Percentiles rank a stretch among this genome's conserved stretches.
Conservation (phyloP, 2,329 filamentous ascomycete species). For the Teratosphaeriaceae sp. region DNA sequence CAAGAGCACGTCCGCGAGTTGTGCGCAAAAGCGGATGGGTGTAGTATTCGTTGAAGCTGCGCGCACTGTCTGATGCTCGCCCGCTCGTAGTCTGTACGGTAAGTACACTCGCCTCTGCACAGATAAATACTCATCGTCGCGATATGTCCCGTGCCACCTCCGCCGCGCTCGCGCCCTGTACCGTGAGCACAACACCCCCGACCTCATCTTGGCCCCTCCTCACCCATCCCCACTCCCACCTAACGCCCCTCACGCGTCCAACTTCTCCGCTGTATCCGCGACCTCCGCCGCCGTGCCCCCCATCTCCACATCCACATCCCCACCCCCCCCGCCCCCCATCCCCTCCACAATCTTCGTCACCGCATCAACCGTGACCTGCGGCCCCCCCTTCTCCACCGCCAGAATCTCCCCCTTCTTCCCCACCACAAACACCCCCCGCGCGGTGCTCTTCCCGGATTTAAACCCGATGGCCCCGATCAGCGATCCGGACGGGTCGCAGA, state of each 20-base stretch:
- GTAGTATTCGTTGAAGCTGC: too few species aligned
- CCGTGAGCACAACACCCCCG: too few species aligned
- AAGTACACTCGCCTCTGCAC: slow-evolving; percentile 1
- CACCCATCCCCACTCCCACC: not conserved
- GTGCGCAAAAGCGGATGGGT: too few species aligned
- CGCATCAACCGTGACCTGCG: slow-evolving; percentile 67
- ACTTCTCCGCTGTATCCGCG: slow-evolving; percentile 38
- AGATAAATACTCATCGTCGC: not conserved
- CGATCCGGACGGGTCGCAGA: slow-evolving; percentile 70
- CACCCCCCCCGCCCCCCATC: slow-evolving; percentile 24
- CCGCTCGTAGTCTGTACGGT: not conserved
- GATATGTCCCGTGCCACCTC: not conserved
- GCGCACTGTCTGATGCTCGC: not conserved
- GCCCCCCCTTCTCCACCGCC: slow-evolving; percentile 66
- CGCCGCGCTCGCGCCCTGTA: not conserved
- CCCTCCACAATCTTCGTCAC: slow-evolving; percentile 64
- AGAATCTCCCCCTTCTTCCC: slow-evolving; percentile 63
- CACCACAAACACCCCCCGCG: slow-evolving; percentile 81
- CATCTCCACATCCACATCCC: slow-evolving; percentile 31
- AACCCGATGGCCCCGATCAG: slow-evolving; percentile 84
- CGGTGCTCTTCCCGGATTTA: slow-evolving; percentile 70
- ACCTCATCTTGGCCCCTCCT: too few species aligned
- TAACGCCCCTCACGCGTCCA: slow-evolving; percentile 11
- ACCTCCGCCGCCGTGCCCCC: slow-evolving; percentile 39
- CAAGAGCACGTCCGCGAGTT: too few species aligned